Conservation (phyloP, 2,329 filamentous ascomycete genomes). For the Podosphaera xanthii region DNA sequence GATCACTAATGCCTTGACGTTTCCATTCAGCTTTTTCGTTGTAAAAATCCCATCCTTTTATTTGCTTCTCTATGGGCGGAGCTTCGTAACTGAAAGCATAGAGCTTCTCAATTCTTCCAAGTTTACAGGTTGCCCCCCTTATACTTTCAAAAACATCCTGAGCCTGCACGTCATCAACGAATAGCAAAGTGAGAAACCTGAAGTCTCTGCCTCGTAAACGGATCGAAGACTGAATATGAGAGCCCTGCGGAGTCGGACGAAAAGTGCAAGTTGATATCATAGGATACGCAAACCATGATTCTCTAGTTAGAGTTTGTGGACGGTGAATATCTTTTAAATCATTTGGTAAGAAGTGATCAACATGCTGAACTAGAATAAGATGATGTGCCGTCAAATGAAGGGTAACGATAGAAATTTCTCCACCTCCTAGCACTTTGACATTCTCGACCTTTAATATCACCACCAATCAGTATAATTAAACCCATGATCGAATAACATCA, state of each 20-base stretch:
- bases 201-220: constrained; percentile 83
- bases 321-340: constrained; percentile 16
- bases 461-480: constrained; percentile 3
- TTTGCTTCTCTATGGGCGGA: constrained; percentile 44
- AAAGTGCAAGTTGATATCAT: constrained; percentile 68
- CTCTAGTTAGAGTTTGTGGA: constrained; percentile 28
- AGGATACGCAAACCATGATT: constrained; percentile 87
- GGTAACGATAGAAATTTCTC: constrained; percentile 31
- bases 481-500: constrained; percentile 2
- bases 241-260: constrained; percentile 45
- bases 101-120: constrained; percentile 67
- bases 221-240: constrained; percentile 56
- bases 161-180: constrained; percentile 48
- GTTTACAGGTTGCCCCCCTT: constrained; percentile 53
- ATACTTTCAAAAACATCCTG: constrained; percentile 78
- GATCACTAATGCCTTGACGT: constrained; percentile 67
- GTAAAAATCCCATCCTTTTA: constrained; percentile 69
- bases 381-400: constrained; percentile 41
- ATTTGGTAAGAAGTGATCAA: constrained; percentile 10
- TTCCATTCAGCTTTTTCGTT: constrained; percentile 68
- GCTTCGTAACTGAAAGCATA: constrained; percentile 77
- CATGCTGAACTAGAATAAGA: constrained; percentile 20
- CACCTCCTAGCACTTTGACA: constrained; percentile 35
- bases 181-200: constrained; percentile 79
- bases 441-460: constrained; percentile 27